phyloP scores from a whole-genome alignment of 2,329 filamentous ascomycete species.

The Fusarium tjaetaba region DNA sequence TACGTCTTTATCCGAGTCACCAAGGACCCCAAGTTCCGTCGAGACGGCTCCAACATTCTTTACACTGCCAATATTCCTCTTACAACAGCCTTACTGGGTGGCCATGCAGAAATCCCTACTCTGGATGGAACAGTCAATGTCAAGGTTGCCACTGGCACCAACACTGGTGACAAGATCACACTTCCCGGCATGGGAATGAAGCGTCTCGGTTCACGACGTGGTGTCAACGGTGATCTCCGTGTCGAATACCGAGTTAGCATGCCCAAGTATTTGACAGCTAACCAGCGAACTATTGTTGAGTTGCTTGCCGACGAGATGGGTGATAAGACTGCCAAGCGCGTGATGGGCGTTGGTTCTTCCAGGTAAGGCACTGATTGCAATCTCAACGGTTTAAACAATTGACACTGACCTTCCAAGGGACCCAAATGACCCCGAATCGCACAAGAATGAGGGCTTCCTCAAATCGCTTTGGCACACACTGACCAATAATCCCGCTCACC shows the following conservation, averaged over 20 bases:
- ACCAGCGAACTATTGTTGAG: constrained; percentile 92
- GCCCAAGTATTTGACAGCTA: constrained; percentile 92
- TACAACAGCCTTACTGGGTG: constrained; percentile 91
- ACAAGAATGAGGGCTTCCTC: constrained; percentile 88
- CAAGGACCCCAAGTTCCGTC: constrained; percentile 89
- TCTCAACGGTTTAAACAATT: not conserved
- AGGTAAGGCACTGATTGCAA: constrained; percentile 41
- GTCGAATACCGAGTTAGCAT: constrained; percentile 96
- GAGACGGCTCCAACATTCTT: constrained; percentile 87
- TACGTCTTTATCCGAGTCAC: constrained; percentile 91
- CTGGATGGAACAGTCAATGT: constrained; percentile 91
- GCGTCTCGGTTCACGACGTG: constrained; percentile 75
- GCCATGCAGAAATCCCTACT: constrained; percentile 89
- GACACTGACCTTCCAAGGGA: constrained; percentile 27
- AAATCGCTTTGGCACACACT: constrained; percentile 94
- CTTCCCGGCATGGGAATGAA: constrained; percentile 94
- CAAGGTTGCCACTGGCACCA: constrained; percentile 90
- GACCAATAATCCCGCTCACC: constrained; percentile 76
- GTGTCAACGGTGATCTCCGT: constrained; percentile 80
- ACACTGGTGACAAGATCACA: constrained; percentile 90
- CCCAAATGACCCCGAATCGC: constrained; percentile 55
- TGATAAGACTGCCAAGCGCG: constrained; percentile 88
- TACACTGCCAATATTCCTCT: constrained; percentile 92
- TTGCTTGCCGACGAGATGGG: constrained; percentile 97
- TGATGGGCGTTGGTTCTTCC: constrained; percentile 78